Evolutionary conservation across 805 yeast genomes (phyloP), one percentile per base, ranked within the genome.

Genomic region (Starmerella potacharoeniae): DNA sequence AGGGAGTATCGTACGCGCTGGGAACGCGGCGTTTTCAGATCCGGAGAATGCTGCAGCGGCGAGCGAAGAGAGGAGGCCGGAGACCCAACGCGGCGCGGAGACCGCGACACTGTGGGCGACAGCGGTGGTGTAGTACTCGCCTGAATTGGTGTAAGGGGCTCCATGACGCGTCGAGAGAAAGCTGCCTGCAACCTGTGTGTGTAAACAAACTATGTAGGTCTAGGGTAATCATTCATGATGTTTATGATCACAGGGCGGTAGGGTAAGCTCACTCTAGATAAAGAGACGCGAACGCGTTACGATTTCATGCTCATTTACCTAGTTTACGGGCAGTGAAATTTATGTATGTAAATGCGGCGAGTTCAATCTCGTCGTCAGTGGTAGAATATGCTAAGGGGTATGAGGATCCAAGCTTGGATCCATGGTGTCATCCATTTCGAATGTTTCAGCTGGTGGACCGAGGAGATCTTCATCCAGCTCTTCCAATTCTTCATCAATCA

Each of bases 401-500:
- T 46, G 10, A 5, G 37, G 14, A 1, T 17, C 49, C n/a, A 22
- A 46, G 31, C 4, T 30, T 5, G 49, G 40, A 9, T 28, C 49
- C 8, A 46, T 5, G 6, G 54, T 17, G 22, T 57, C 55, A 2
- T 54, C 58, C 34, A 54, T 29, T 2, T 51, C 53, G 29, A 57
- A 43, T 2, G 48, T 16, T 16, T 53, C 54, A 11, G 30, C 16
- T 4, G 53, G 48, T 1, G 35, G 42, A 6, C 31, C 48, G 11
- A 35, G 14, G 9, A 17, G 3, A 5, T 47, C 51, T 6, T 54
- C 57, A 2, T 57, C 63, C 55, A 61, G 37, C 6, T 69, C 84
- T 37, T 60, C 66, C 4, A 69, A 62, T 57, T 69, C 73, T 17
- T 64, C 68, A 44, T 69, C 73, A 41, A 69, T 68, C 55, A 69